Evolutionary conservation across 2,329 filamentous ascomycete species (phyloP), one percentile per base, ranked within the genome.

Genomic region (Didymella pinodella): DNA sequence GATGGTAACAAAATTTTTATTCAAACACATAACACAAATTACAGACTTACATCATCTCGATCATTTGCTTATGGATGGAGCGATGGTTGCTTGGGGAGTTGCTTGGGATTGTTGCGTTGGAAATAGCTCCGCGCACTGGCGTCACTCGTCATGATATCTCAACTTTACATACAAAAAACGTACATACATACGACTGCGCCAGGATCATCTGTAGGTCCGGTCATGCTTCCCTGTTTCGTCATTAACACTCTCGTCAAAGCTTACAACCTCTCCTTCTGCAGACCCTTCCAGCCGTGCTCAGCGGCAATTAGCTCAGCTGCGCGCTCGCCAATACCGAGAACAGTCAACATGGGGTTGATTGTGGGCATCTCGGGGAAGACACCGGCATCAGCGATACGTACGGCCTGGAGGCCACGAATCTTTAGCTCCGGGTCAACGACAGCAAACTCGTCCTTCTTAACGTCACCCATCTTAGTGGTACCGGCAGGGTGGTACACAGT

Each of bases 291-390:
- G 20, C 87, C 86, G 58, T 86, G 90, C 65, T 92, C 87, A 74
- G 88, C 83, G 29, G 89, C 89, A 74, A 97, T 89, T 76, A 97
- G 78, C 83, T 97, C 93, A 0, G 93, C 93, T 6, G 88, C 89
- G 57, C 90, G 85, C 85, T 97, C 93, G 7, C 91, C 93, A 69
- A 96, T 86, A 52, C 87, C 89, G 73, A 96, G 78, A 5, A 96
- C 92, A 1, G 92, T 97, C 73, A 96, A 81, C 93, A 96, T 95
- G 59, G 91, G 92, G 81, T 96, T 96, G 75, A 95, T 90, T 53
- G 86, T 90, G 45, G 90, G 84, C 87, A 96, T 96, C 61, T 90
- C 90, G 0, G 92, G 93, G 82, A 96, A 96, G 49, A 96, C 86
- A 70, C 92, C 91, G 0, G 92, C 92, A 76, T 96, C 92, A 1